phyloP scores from a whole-genome alignment of 2,329 filamentous ascomycete genomes.

The Fusarium drepaniforme region DNA sequence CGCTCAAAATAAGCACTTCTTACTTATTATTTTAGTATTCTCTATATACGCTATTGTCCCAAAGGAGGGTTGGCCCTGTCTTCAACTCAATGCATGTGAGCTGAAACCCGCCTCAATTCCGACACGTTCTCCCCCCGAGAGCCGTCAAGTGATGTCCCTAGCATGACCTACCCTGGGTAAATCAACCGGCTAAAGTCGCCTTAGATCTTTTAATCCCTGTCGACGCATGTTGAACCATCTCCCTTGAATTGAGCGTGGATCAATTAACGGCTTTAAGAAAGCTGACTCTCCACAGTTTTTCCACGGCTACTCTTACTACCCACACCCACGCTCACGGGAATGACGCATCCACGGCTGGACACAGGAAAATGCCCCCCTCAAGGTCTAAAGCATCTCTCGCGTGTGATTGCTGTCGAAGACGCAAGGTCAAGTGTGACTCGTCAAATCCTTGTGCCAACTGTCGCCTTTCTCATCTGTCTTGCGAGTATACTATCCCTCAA shows the following conservation, averaged over 20 bases:
- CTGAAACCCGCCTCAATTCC: background rate
- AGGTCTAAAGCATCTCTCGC: background rate
- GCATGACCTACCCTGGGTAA: background rate
- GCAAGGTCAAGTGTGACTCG: background rate
- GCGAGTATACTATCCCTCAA: background rate
- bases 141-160: background rate
- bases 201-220: background rate
- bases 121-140: background rate
- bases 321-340: background rate
- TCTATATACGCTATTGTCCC: background rate
- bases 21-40: background rate
- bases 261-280: background rate
- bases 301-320: background rate
- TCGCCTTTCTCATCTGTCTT: background rate
- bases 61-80: background rate
- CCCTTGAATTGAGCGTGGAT: background rate
- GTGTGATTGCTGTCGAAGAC: background rate
- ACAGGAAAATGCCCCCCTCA: background rate
- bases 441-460: background rate
- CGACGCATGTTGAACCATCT: background rate
- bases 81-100: background rate
- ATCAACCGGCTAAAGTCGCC: background rate
- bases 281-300: background rate
- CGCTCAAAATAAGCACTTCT: no score
- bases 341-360: background rate